Conservation (phyloP, 768 basidiomycete genomes). For the Trametes meyenii region DNA sequence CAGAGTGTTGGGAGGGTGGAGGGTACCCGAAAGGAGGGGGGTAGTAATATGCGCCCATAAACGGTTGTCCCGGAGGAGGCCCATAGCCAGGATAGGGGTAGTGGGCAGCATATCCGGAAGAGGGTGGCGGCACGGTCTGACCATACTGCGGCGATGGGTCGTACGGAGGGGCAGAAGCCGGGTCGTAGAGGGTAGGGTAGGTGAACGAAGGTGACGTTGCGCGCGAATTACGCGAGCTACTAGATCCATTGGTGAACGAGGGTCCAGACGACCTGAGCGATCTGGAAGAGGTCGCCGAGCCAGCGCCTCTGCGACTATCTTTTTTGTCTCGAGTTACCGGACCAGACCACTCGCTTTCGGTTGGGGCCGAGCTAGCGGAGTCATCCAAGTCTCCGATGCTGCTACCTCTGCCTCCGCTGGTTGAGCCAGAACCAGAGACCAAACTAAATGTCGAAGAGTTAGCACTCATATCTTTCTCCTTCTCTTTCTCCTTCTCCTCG, state of each 20-base stretch:
- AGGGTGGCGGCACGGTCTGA: slow-evolving; percentile 26
- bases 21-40: slow-evolving; percentile 53
- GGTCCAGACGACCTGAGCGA: slow-evolving; percentile 55
- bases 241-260: slow-evolving; percentile 55
- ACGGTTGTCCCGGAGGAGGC: slow-evolving; percentile 35
- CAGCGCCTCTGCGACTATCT: slow-evolving; percentile 51
- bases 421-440: slow-evolving; percentile 67
- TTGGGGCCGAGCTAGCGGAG: slow-evolving; percentile 67
- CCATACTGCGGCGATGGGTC: slow-evolving; percentile 34
- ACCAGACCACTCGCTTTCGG: slow-evolving; percentile 82
- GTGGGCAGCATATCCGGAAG: slow-evolving; percentile 29
- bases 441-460: slow-evolving; percentile 77
- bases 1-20: slow-evolving; percentile 44
- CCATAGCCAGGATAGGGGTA: slow-evolving; percentile 37
- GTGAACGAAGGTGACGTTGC: slow-evolving; percentile 78
- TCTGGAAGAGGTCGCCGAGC: slow-evolving; percentile 55
- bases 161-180: slow-evolving; percentile 33
- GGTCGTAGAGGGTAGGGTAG: slow-evolving; percentile 75
- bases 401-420: slow-evolving; percentile 55
- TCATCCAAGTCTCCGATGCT: slow-evolving; percentile 71
- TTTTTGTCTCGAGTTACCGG: slow-evolving; percentile 58
- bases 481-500: slow-evolving; percentile 59
- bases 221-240: slow-evolving; percentile 70
- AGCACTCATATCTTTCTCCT: slow-evolving; percentile 72
- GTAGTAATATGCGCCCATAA: slow-evolving; percentile 54